These are phyloP conservation scores for Chrysoporthe cubensis DNA, from an alignment of 2,329 filamentous ascomycete genomes.

Conservation along the genomic window DNA sequence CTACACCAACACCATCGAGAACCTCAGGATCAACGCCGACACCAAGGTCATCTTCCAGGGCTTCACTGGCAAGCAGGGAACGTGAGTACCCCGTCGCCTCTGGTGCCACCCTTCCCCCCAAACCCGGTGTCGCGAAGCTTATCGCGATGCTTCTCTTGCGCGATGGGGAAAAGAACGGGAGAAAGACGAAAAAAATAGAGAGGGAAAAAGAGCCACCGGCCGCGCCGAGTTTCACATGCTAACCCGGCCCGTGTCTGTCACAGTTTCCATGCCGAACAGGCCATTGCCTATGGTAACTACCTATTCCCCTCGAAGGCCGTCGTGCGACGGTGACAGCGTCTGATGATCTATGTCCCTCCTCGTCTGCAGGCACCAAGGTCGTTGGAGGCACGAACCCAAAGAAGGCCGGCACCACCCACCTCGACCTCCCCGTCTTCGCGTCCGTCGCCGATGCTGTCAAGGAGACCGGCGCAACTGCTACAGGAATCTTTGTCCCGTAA, in stretches of 20 bases:
- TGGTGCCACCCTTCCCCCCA: constrained; percentile 19
- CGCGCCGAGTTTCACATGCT: constrained; percentile 20
- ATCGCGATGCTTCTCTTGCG: constrained; percentile 1
- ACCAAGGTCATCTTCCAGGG: constrained; percentile 97
- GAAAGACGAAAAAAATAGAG: not conserved
- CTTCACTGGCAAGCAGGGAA: constrained; percentile 97
- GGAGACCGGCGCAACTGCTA: constrained; percentile 87
- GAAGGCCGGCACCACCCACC: constrained; percentile 90
- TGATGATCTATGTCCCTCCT: constrained; percentile 19
- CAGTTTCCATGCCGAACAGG: constrained; percentile 96
- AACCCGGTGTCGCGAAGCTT: not conserved
- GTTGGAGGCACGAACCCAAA: constrained; percentile 99
- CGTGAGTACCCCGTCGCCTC: constrained; percentile 59
- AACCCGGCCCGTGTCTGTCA: constrained; percentile 38
- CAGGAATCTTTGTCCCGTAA: constrained; percentile 95
- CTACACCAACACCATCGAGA: constrained; percentile 75
- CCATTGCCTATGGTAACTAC: constrained; percentile 90
- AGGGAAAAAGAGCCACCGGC: not conserved
- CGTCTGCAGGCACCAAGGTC: constrained; percentile 79
- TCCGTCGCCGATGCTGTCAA: constrained; percentile 87
- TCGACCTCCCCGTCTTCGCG: constrained; percentile 90
- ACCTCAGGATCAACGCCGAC: constrained; percentile 89
- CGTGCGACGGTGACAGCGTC: constrained; percentile 19
- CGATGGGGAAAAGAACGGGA: not conserved
- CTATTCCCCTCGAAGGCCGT: not conserved